Base-by-base conservation (phyloP, 2,329 filamentous ascomycete species). In the Biscogniauxia sp. region DNA sequence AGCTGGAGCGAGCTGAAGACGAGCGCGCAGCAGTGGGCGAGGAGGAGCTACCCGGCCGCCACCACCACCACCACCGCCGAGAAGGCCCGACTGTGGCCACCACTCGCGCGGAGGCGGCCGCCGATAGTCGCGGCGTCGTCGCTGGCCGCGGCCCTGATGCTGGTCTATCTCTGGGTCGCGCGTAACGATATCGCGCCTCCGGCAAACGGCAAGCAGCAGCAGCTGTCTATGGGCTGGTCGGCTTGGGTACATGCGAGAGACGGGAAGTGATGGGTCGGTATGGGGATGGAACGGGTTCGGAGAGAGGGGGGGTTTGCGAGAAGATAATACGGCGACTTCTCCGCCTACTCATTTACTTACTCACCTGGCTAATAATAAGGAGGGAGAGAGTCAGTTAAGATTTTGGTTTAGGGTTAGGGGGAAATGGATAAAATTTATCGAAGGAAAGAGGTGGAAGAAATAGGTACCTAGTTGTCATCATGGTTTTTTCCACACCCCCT, bases 1-100 rank as follows among this genome's bases (percentile, higher is more conserved):
- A 63, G 55, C 17, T 67, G 62, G 67, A 25, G 63, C 9, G 64
- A 62, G 17, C 25, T 65, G 25, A 61, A 51, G 20, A 45, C 54
- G 19, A 32, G 28, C 2, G 28, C 28, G 28, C 28, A 32, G 28
- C 28, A 7, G 28, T 32, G 28, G 28, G 28, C 28, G 11, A 7
- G 6, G 5, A 28, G 26, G 28, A 32, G 28, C 2, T 32, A 2
- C 28, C 28, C 11, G 11, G 28, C 11, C 9, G 28, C 28, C 5
- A 23, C 23, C 2, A 23, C 23, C 2, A 23, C 23, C 2, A 5
- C 23, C 23, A 23, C 23, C 23, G 23, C 23, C 5, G 23, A 32
- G 6, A 20, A 45, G 37, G 37, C 37, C 17, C 37, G 17, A 3
- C 37, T 45, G 17, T 45, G 37, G 37, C 15, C 8, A 59, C 55